Percentiles rank a stretch among this genome's conserved stretches.
phyloP scores from a whole-genome alignment of 2,329 filamentous ascomycete genomes.

The Aureobasidium sp. region DNA sequence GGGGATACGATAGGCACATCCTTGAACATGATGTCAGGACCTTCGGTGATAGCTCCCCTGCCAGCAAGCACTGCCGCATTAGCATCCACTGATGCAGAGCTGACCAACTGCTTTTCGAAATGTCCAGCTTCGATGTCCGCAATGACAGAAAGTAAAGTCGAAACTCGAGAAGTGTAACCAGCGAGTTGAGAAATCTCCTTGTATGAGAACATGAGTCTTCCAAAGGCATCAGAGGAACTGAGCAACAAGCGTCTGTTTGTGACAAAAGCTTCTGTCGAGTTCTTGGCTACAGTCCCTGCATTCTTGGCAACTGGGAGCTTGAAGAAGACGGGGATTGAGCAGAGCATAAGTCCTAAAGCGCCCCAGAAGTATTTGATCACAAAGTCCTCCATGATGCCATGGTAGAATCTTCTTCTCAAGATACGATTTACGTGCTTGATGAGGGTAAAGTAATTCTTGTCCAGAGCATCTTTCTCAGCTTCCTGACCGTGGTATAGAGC shows the following conservation, averaged over 20 bases:
- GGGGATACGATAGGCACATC: conserved; percentile 94
- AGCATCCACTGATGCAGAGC: conserved; percentile 70
- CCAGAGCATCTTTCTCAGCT: conserved; percentile 89
- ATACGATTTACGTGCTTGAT: conserved; percentile 99
- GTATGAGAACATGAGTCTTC: conserved; percentile 94
- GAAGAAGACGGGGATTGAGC: conserved; percentile 93
- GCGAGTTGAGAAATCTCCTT: conserved; percentile 95
- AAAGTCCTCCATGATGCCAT: conserved; percentile 99
- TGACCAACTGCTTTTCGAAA: conserved; percentile 95
- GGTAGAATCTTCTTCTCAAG: conserved; percentile 79
- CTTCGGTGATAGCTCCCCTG: conserved; percentile 74
- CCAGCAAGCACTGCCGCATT: conserved; percentile 77
- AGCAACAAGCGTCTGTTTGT: conserved; percentile 89
- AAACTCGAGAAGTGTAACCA: conserved; percentile 88
- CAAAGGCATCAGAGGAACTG: conserved; percentile 90
- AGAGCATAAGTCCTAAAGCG: conserved; percentile 80
- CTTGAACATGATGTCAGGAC: conserved; percentile 72
- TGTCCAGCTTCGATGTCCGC: conserved; percentile 81
- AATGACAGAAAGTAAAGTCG: conserved; percentile 85
- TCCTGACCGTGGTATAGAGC: conserved; percentile 87
- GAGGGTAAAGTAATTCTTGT: conserved; percentile 98
- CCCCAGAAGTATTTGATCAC: conserved; percentile 99
- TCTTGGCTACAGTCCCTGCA: conserved; percentile 28
- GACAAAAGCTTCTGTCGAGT: conserved; percentile 57
- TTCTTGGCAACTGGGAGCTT: conserved; percentile 67